Evolutionary conservation across 2,329 filamentous ascomycete species (phyloP).

Genomic region (Pseudocercospora crystallina): DNA sequence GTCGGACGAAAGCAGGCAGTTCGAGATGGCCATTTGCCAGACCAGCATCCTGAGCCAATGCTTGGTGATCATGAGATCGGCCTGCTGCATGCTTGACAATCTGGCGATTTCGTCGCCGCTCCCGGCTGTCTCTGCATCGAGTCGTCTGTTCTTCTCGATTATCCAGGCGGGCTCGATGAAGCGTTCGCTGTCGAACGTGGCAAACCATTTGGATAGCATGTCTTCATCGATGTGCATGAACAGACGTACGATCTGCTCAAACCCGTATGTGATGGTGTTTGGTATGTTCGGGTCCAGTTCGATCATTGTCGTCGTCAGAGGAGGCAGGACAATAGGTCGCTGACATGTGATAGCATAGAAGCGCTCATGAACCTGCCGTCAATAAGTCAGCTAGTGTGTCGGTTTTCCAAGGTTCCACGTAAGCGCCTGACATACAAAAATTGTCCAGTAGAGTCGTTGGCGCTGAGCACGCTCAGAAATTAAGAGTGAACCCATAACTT

Average conservation of each 20-base stretch:
- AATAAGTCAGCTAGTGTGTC: slow-evolving; percentile 29
- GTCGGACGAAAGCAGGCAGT: slow-evolving; percentile 42
- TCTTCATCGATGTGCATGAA: slow-evolving; percentile 6
- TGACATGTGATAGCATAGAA: slow-evolving; percentile 9
- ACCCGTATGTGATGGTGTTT: background rate
- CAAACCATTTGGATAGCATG: slow-evolving; percentile 2
- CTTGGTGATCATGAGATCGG: slow-evolving; percentile 51
- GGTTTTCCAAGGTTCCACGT: background rate
- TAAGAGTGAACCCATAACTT: slow-evolving; percentile 4
- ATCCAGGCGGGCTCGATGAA: slow-evolving; percentile 6
- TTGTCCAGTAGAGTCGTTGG: slow-evolving; percentile 8
- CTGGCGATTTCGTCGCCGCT: slow-evolving; percentile 31
- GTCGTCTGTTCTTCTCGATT: slow-evolving; percentile 2
- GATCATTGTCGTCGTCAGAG: background rate
- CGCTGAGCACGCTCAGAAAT: slow-evolving; percentile 14
- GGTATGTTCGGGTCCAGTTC: background rate
- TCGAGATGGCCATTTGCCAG: slow-evolving; percentile 52
- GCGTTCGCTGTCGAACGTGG: slow-evolving; percentile 1
- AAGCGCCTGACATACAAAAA: background rate
- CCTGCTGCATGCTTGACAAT: slow-evolving; percentile 43
- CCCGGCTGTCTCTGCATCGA: slow-evolving; percentile 10
- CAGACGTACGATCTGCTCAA: slow-evolving; percentile 3
- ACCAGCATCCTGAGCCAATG: slow-evolving; percentile 52
- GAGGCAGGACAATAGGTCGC: slow-evolving; percentile 5
- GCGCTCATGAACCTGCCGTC: slow-evolving; percentile 44